These are phyloP conservation scores for Solanum ahanhuiri DNA, from an alignment of 257 asterid genomes.

Conservation along the genomic window DNA sequence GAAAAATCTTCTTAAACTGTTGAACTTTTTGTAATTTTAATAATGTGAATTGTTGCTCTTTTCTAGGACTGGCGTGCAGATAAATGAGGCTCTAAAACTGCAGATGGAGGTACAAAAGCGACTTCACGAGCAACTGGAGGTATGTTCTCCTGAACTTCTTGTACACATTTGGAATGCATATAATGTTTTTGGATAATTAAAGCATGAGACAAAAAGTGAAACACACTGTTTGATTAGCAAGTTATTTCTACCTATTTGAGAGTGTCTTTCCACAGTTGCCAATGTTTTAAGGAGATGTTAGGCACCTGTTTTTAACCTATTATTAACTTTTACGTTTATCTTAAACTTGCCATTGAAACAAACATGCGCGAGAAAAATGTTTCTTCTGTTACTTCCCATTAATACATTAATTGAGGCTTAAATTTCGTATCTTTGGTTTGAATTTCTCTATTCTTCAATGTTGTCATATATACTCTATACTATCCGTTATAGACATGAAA, in stretches of 20 bases:
- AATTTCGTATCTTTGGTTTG: background rate
- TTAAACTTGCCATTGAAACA: background rate
- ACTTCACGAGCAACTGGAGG: constrained; percentile 97
- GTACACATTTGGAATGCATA: background rate
- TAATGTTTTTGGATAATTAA: background rate
- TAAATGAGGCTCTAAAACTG: constrained; percentile 88
- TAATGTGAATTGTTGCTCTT: background rate
- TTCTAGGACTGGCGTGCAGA: constrained; percentile 75
- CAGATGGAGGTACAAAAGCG: constrained; percentile 99
- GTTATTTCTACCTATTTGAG: background rate
- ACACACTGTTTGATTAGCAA: background rate
- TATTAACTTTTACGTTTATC: background rate
- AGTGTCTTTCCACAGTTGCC: background rate
- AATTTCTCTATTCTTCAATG: background rate
- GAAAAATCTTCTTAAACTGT: background rate
- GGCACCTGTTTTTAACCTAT: background rate
- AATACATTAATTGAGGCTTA: background rate
- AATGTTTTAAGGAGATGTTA: background rate
- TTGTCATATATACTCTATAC: background rate
- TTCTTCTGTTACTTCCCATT: background rate
- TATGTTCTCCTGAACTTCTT: constrained; percentile 10
- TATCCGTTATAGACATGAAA: background rate
- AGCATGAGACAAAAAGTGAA: background rate
- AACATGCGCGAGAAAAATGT: background rate
- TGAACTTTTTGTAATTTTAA: background rate